These are phyloP conservation scores for Platanus orientalis DNA, from an alignment of 164 flowering plant genomes.

Conservation along the genomic window DNA sequence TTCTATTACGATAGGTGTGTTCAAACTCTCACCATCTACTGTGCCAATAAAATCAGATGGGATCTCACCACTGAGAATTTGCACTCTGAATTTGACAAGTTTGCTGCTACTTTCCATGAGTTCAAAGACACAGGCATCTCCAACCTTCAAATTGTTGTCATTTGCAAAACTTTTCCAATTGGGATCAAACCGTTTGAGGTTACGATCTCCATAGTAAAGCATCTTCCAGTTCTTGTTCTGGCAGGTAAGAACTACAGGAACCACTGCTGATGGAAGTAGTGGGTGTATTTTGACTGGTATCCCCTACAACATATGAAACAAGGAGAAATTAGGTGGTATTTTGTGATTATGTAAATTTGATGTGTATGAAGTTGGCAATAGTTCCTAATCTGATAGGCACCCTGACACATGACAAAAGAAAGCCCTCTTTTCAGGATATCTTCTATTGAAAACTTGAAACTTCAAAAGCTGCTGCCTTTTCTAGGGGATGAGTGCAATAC, in stretches of 20 bases:
- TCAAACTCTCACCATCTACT: constrained; percentile 17
- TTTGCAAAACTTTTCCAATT: constrained; percentile 34
- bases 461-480: neutral
- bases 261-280: constrained; percentile 19
- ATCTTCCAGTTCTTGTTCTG: constrained; percentile 33
- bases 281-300: constrained; percentile 15
- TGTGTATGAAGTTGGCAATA: neutral
- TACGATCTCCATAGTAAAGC: constrained; percentile 16
- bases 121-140: constrained; percentile 53
- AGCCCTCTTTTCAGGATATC: too few species aligned
- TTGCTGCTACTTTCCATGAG: constrained; percentile 18
- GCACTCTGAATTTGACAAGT: constrained; percentile 31
- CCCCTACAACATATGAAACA: constrained; percentile 4
- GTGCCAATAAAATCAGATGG: constrained; percentile 21
- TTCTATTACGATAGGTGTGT: constrained; percentile 21
- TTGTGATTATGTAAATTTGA: neutral
- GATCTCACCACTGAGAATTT: constrained; percentile 38
- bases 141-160: constrained; percentile 32
- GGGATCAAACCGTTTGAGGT: constrained; percentile 9
- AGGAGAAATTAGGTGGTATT: neutral
- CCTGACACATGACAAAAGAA: neutral
- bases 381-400: neutral
- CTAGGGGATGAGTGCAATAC: neutral
- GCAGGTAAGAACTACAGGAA: constrained; percentile 24
- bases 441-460: too few species aligned